Evolutionary conservation across 2,329 filamentous ascomycete species (phyloP).

Genomic region (Neoscytalidium dimidiatum): DNA sequence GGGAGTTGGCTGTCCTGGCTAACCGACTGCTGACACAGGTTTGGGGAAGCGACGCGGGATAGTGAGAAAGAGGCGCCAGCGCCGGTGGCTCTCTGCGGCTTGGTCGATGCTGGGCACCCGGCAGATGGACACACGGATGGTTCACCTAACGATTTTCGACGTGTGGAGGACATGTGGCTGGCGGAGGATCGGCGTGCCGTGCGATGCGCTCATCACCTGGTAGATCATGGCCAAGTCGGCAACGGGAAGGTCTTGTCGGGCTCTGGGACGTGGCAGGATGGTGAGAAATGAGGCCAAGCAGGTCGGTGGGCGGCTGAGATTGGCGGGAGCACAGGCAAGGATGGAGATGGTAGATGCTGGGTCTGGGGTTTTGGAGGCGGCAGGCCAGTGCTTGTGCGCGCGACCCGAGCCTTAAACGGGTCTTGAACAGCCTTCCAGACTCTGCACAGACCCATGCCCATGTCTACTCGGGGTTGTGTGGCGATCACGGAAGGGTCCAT

Average conservation of each 20-base stretch:
- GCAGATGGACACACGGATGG: neutral
- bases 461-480: neutral
- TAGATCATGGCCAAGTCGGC: neutral
- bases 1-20: too few relatives aligned
- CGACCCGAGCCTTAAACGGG: neutral
- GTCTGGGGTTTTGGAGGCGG: neutral
- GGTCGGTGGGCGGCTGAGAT: neutral
- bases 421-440: neutral
- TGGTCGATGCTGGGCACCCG: neutral
- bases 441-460: neutral
- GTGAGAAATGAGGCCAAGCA: neutral
- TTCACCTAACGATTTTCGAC: neutral
- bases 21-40: neutral
- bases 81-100: neutral
- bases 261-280: neutral
- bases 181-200: neutral
- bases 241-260: neutral
- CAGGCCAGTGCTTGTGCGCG: neutral
- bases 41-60: neutral
- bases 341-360: neutral
- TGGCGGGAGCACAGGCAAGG: neutral
- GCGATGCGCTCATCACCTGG: neutral
- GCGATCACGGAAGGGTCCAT: neutral
- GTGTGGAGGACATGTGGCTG: neutral
- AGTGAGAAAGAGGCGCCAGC: neutral